Conservation (phyloP, 345 rosid species). For the Kernera saxatilis region DNA sequence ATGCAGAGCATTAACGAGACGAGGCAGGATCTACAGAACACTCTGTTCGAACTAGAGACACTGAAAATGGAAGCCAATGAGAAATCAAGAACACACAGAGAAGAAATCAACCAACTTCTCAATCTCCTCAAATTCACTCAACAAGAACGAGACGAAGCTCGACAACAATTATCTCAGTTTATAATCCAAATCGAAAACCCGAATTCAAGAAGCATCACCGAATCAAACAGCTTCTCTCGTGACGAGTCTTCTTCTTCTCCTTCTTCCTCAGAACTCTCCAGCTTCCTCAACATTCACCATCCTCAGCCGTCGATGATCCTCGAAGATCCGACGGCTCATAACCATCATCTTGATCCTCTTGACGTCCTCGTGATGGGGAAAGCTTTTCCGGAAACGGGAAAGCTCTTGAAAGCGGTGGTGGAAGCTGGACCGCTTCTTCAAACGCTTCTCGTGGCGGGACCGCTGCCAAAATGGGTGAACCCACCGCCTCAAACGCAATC, state of each 20-base stretch:
- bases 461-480: constrained; percentile 81
- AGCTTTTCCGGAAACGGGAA: constrained; percentile 76
- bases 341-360: constrained; percentile 19
- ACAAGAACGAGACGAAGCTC: constrained; percentile 85
- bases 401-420: constrained; percentile 82
- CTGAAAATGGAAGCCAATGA: constrained; percentile 53
- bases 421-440: constrained; percentile 82
- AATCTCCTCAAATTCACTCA: constrained; percentile 49
- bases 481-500: constrained; percentile 59
- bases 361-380: constrained; percentile 37
- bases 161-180: constrained; percentile 44
- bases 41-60: constrained; percentile 58
- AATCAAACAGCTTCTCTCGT: constrained; percentile 51
- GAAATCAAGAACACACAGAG: constrained; percentile 45
- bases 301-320: constrained; percentile 24
- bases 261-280: constrained; percentile 69
- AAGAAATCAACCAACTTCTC: constrained; percentile 39
- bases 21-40: constrained; percentile 50
- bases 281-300: constrained; percentile 13
- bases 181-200: constrained; percentile 20
- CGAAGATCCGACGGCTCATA: constrained; percentile 31
- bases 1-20: constrained; percentile 55
- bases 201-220: constrained; percentile 62
- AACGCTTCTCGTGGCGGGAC: constrained; percentile 77
- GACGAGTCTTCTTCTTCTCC: constrained; percentile 55